phyloP scores from a whole-genome alignment of 352 stramenopile genomes.

The Pythium graminicola region DNA sequence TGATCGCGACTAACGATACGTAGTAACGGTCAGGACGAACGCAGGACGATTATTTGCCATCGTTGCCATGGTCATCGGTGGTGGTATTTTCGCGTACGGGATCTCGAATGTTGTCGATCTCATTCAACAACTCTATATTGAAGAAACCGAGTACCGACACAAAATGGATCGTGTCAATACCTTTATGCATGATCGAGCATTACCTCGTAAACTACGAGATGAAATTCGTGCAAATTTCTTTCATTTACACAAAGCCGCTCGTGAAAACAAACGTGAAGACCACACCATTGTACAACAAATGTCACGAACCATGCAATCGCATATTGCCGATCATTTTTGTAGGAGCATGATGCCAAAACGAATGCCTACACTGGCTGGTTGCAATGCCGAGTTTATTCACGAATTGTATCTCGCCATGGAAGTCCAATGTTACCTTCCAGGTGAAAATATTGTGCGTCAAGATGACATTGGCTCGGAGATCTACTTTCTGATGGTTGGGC shows the following conservation, averaged over 20 bases:
- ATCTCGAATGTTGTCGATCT: conserved; percentile 80
- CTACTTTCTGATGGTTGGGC: conserved; percentile 73
- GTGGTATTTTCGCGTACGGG: conserved; percentile 77
- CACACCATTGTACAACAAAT: conserved; percentile 60
- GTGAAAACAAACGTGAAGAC: conserved; percentile 63
- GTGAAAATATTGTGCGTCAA: conserved; percentile 72
- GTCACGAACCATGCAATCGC: conserved; percentile 61
- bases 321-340: conserved; percentile 67
- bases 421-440: conserved; percentile 62
- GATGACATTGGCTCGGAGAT: conserved; percentile 79
- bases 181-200: conserved; percentile 58
- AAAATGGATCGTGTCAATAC: conserved; percentile 76
- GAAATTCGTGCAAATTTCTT: conserved; percentile 78
- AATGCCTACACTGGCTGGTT: conserved; percentile 67
- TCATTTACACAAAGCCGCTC: conserved; percentile 64
- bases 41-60: conserved; percentile 61
- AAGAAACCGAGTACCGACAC: conserved; percentile 52
- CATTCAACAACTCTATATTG: conserved; percentile 69
- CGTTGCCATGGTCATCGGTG: conserved; percentile 63
- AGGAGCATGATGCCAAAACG: conserved; percentile 59
- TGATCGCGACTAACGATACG: no score
- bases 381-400: conserved; percentile 73
- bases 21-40: conserved; percentile 72
- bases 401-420: conserved; percentile 72
- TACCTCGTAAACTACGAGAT: conserved; percentile 60